These are phyloP conservation scores for Pilaira anomala DNA, from an alignment of 192 early-diverging fungal genomes.

Conservation along the genomic window DNA sequence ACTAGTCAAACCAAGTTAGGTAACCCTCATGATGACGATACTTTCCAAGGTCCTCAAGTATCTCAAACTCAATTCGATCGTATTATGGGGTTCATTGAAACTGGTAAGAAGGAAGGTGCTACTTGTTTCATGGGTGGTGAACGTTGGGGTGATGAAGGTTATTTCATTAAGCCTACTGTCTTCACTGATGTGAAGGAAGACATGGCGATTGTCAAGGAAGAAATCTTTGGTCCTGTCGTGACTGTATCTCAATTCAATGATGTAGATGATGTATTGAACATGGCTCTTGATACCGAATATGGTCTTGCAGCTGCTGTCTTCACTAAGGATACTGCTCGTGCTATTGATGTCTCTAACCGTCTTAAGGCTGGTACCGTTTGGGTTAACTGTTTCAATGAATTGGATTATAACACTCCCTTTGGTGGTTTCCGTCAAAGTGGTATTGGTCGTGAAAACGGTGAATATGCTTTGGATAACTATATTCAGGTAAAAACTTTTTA, in stretches of 20 bases:
- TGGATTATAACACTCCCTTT: slow-evolving; percentile 43
- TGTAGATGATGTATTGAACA: slow-evolving; percentile 68
- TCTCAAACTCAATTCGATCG: slow-evolving; percentile 60
- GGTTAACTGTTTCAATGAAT: slow-evolving; percentile 28
- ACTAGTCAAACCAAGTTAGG: slow-evolving; percentile 59
- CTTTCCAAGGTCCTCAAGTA: slow-evolving; percentile 72
- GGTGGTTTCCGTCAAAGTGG: slow-evolving; percentile 74
- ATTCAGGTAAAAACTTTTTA: slow-evolving; percentile 41
- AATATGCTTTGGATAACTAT: slow-evolving; percentile 51
- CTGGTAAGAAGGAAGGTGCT: slow-evolving; percentile 60
- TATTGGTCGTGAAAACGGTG: slow-evolving; percentile 58
- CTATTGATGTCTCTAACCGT: slow-evolving; percentile 47
- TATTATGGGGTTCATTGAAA: slow-evolving; percentile 59
- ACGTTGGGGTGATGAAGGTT: slow-evolving; percentile 62
- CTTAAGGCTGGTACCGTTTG: slow-evolving; percentile 59
- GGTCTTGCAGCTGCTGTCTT: slow-evolving; percentile 76
- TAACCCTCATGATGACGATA: slow-evolving; percentile 58
- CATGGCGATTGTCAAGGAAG: slow-evolving; percentile 62
- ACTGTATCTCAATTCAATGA: slow-evolving; percentile 69
- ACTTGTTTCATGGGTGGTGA: slow-evolving; percentile 55
- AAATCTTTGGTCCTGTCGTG: slow-evolving; percentile 89
- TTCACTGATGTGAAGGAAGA: slow-evolving; percentile 60
- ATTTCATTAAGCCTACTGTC: slow-evolving; percentile 77
- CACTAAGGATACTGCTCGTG: slow-evolving; percentile 60
- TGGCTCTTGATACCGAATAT: slow-evolving; percentile 71